Evolutionary conservation across 352 stramenopile genomes (phyloP), one percentile per base, ranked within the genome.

Genomic region (Globisporangium yorkense): DNA sequence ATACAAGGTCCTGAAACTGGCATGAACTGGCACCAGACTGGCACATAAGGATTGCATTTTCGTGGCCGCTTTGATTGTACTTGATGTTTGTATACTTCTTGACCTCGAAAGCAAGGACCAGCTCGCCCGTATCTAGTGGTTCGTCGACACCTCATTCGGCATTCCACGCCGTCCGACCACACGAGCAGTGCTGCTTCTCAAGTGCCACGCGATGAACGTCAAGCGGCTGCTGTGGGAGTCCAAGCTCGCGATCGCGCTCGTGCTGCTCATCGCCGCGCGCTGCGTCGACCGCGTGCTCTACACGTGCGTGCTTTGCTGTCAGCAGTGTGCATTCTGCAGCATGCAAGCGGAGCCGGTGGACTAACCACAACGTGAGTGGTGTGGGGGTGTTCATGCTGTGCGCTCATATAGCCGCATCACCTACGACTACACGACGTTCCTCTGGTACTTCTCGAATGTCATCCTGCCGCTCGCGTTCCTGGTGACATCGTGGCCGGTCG

Each of bases 361-460:
- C 33, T 37, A 37, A 37, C 33, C 33, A 10, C 33, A 10, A 10
- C 33, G 5, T 27, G 54, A 0, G 27, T n/a, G 37, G 2, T 20
- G 7, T 56, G 10, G 40, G 57, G 15, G 20, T 55, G 46, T 62
- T 65, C 69, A 91, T 31, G 8, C 27, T 31, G 47, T 27, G 24
- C 24, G 24, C 24, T 27, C 24, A 27, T 27, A 27, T n/a, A 52
- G 83, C 33, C 84, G 84, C 56, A 89, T 94, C 61, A 92, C 84
- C 59, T 94, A 92, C 61, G 82, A 91, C 58, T 94, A 94, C 68
- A 85, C 74, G n/a, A 70, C 74, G 21, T 94, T 92, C 62, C 76
- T 94, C 12, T 96, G 84, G 84, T 96, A 94, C 65, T 94, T 94
- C 39, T 80, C 78, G 35, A 92, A 93, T 61, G 70, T 92, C 40